Base-by-base conservation (phyloP, 2,329 filamentous ascomycete species). In the Paecilomyces sp. region DNA sequence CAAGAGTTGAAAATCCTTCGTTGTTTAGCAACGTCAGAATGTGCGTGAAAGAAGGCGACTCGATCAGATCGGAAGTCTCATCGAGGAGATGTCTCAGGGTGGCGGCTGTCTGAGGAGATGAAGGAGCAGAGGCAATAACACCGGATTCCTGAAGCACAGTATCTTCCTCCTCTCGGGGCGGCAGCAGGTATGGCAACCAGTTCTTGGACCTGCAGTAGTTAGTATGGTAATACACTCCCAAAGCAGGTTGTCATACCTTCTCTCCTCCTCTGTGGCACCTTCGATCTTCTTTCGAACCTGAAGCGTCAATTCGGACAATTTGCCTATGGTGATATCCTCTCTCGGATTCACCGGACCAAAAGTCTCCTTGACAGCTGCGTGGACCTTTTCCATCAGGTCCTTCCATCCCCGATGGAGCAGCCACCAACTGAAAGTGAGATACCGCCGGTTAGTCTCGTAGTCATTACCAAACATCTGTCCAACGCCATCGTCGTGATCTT, bases 361-460 rank as follows among this genome's bases (percentile, higher is more conserved):
- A 25, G 93, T 89, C 57, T 95, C 89, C 67, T 88, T 88, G 25
- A 99, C 94, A 3, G 92, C 92, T n/a, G 81, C 79, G 71, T 92
- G 87, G 55, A 99, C 92, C 64, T 88, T 89, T 59, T 86, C 81
- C 83, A 92, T 88, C 59, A 97, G 79, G 60, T 92, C 86, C 65
- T 87, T 85, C 87, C 92, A 97, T 52, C 94, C 94, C 65, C 86
- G 86, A 76, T 99, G 93, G 55, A 99, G 81, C 54, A 99, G 79
- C 92, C 93, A 99, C 94, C 94, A 99, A 76, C 91, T 96, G 74
- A 97, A 96, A 50, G 92, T 95, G 55, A 99, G 82, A 71, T 97
- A 99, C 70, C 90, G 90, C 67, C 92, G 84, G 76, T 99, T 99
- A 34, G 92, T 96, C 74, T 97, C 92, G 66, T 96, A 97, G 74